Evolutionary conservation across 179 eudicot genomes (phyloP), one percentile per base, ranked within the genome.

Genomic region (Drosera spatulata): DNA sequence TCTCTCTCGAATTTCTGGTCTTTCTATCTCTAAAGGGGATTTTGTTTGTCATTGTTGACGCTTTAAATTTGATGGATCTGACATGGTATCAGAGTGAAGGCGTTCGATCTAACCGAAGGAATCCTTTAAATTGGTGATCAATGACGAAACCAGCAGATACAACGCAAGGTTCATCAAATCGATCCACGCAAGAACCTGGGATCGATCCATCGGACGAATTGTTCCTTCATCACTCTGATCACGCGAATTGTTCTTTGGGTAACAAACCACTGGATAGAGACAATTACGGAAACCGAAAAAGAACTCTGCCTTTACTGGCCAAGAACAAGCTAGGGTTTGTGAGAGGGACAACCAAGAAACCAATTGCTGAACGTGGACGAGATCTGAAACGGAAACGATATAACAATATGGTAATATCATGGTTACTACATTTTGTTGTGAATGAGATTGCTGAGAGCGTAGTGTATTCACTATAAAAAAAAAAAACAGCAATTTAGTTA

Each of bases 241-340:
- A 45, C 9, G 48, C 9, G 48, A 45, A 9, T 45, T 45, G 9
- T 45, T 45, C 9, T 9, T 4, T 45, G 9, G 6, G 5, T 4
- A 9, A 45, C 6, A 45, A 5, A 66, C 42, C 22, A 43, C n/a
- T 59, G 51, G 12, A 7, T 7, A 50, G 2, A 43, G 50, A 41
- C 44, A 59, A n/a, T n/a, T n/a, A n/a, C n/a, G 10, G 13, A 41
- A 0, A 4, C 39, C 4, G 22, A 14, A 3, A 2, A 8, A 5
- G 46, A n/a, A n/a, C n/a, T n/a, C n/a, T 59, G 44, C 41, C 62
- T 0, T 15, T 45, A 3, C 33, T 8, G 9, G 39, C 62, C 0
- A 59, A 59, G 33, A 59, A 59, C 38, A 59, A 59, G 37, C 2
- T 44, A 1, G 39, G 62, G 0, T 59, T 59, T 45, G 51, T 59